These are phyloP conservation scores for Elongisporangium undulatum DNA, from an alignment of 352 stramenopile species.

Conservation along the genomic window DNA sequence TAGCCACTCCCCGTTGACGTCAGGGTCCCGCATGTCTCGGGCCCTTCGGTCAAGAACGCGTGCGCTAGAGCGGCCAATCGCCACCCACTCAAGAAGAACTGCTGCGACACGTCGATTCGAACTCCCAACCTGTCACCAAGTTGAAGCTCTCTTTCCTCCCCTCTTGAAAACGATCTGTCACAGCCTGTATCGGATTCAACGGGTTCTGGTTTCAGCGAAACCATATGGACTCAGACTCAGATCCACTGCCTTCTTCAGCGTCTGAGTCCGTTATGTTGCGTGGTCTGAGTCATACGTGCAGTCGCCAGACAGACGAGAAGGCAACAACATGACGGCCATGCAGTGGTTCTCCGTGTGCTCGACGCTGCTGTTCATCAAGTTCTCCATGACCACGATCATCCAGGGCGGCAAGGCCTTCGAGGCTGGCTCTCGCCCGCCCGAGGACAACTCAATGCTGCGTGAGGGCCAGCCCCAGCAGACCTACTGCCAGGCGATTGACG, in stretches of 20 bases:
- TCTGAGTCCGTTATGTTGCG: neutral
- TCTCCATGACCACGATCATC: conserved; percentile 21
- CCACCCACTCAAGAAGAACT: neutral
- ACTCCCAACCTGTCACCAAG: neutral
- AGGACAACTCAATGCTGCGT: conserved; percentile 17
- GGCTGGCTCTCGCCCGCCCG: conserved; percentile 21
- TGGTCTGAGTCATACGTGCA: neutral
- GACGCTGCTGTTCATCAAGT: conserved; percentile 24
- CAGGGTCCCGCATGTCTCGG: neutral
- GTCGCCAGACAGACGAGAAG: neutral
- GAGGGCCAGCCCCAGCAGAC: conserved; percentile 2
- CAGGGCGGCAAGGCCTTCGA: conserved; percentile 27
- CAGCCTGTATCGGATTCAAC: neutral
- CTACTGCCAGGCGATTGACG: neutral
- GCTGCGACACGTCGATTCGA: neutral
- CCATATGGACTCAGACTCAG: neutral
- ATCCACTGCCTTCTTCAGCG: too few relatives aligned
- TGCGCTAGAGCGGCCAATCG: neutral
- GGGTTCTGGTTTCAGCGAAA: neutral
- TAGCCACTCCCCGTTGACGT: neutral
- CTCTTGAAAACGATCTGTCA: neutral
- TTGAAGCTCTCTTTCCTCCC: neutral
- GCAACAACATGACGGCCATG: neutral
- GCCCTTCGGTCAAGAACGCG: neutral
- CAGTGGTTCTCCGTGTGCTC: conserved; percentile 19